A percentile compares a stretch with the other conserved stretches of the same genome.
phyloP scores from a whole-genome alignment of 2,329 filamentous ascomycete genomes.

The Ascochyta viciae-villosae region DNA sequence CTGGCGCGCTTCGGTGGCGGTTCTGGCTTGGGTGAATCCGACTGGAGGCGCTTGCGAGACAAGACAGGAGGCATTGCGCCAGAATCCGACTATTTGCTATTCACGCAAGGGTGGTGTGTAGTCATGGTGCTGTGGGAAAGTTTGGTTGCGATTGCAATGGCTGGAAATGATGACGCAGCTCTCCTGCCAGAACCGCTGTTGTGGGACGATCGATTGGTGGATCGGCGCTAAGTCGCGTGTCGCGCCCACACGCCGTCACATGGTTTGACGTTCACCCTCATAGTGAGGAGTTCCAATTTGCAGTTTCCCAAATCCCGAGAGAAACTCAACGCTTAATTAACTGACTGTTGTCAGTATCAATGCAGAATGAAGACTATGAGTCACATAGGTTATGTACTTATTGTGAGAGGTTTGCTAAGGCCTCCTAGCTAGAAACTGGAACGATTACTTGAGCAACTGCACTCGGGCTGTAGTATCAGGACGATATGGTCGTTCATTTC shows the following conservation, averaged over 20 bases:
- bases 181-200: conserved; percentile 23
- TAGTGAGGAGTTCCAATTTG: no score
- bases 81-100: neutral
- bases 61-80: conserved; percentile 70
- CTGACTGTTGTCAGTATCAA: no score
- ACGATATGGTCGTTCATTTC: no score
- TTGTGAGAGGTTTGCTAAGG: no score
- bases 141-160: conserved; percentile 6
- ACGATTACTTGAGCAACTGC: no score
- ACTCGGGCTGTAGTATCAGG: no score
- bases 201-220: conserved; percentile 27
- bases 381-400: no score
- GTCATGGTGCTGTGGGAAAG: neutral
- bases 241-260: conserved; percentile 26
- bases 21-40: conserved; percentile 53
- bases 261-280: neutral
- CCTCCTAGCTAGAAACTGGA: no score
- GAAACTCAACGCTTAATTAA: no score
- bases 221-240: conserved; percentile 28
- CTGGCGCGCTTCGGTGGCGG: conserved; percentile 37
- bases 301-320: no score
- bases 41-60: conserved; percentile 69
- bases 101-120: neutral
- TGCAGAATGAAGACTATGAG: no score
- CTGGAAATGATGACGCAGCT: conserved; percentile 35